Evolutionary conservation across 805 yeast genomes (phyloP).

Genomic region (Metschnikowia vanudenii): DNA sequence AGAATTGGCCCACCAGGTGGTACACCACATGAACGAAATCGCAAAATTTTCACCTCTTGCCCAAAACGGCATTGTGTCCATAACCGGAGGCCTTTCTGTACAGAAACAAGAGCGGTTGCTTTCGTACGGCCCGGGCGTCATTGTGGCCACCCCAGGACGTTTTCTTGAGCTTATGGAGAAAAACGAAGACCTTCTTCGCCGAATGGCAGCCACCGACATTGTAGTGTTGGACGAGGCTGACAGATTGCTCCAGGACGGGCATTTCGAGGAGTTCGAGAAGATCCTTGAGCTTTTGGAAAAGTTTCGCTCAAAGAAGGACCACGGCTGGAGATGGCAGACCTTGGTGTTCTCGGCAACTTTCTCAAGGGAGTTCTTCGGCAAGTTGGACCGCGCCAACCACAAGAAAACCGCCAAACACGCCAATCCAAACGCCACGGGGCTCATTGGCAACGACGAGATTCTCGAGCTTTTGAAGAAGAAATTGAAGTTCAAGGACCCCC

Average conservation of each 20-base stretch:
- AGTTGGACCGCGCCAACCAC: constrained; percentile 46
- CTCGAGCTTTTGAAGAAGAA: constrained; percentile 64
- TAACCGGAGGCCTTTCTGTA: constrained; percentile 94
- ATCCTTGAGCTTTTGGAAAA: constrained; percentile 63
- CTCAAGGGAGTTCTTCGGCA: constrained; percentile 75
- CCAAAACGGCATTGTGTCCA: constrained; percentile 60
- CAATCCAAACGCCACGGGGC: constrained; percentile 21
- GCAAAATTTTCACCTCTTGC: constrained; percentile 53
- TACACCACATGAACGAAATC: constrained; percentile 65
- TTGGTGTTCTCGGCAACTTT: constrained; percentile 95
- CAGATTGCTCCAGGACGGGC: constrained; percentile 91
- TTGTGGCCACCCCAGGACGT: constrained; percentile 96
- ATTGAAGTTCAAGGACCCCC: constrained; percentile 63
- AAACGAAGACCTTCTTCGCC: constrained; percentile 42
- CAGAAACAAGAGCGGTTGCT: constrained; percentile 88
- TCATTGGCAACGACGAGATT: constrained; percentile 56
- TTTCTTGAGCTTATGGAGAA: constrained; percentile 77
- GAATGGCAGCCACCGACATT: constrained; percentile 47
- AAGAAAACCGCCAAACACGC: constrained; percentile 15
- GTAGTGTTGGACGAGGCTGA: constrained; percentile 94
- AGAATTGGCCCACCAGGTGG: constrained; percentile 93
- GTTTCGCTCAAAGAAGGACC: constrained; percentile 43
- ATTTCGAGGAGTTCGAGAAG: constrained; percentile 87
- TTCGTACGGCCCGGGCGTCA: constrained; percentile 67
- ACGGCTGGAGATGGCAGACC: constrained; percentile 67